These are phyloP conservation scores for Hygrophorus pudorinus DNA, from an alignment of 768 basidiomycete species.

Conservation along the genomic window DNA sequence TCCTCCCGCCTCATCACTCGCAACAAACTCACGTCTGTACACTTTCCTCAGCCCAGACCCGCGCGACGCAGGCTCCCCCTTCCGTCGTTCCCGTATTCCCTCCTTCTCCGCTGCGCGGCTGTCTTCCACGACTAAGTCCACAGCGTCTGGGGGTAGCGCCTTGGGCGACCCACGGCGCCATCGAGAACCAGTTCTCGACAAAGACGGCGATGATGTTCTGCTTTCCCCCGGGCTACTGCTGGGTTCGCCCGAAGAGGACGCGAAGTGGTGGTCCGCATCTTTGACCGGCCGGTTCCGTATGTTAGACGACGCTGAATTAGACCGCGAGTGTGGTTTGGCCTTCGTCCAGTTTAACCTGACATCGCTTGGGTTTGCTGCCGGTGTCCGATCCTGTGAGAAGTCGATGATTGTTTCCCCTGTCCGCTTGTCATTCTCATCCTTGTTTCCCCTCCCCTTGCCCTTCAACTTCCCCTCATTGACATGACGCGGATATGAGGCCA, in stretches of 20 bases:
- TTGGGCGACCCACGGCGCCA: conserved; percentile 13
- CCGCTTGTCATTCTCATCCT: neutral
- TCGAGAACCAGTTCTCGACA: conserved; percentile 23
- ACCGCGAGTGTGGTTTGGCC: conserved; percentile 11
- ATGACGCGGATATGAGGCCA: conserved; percentile 20
- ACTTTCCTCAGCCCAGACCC: conserved; percentile 38
- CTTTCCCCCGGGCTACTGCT: conserved; percentile 13
- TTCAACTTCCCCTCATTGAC: conserved; percentile 3
- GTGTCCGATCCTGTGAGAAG: conserved; percentile 32
- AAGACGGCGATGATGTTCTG: conserved; percentile 12
- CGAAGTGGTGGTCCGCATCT: conserved; percentile 2
- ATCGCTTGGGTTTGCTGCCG: conserved; percentile 23
- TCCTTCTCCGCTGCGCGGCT: conserved; percentile 41
- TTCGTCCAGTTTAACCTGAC: conserved; percentile 39
- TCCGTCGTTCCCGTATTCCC: conserved; percentile 41
- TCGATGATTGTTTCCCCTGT: conserved; percentile 30
- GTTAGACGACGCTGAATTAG: conserved; percentile 2
- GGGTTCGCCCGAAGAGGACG: conserved; percentile 18
- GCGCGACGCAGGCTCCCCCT: conserved; percentile 48
- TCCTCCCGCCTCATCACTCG: conserved; percentile 28
- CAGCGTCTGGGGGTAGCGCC: conserved; percentile 59
- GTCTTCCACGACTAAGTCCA: conserved; percentile 83
- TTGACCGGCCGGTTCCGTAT: conserved; percentile 2
- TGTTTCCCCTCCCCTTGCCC: conserved; percentile 2
- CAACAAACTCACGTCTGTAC: conserved; percentile 39